Evolutionary conservation across 257 asterid genomes (phyloP).

Genomic region (Ocimum tenuiflorum): DNA sequence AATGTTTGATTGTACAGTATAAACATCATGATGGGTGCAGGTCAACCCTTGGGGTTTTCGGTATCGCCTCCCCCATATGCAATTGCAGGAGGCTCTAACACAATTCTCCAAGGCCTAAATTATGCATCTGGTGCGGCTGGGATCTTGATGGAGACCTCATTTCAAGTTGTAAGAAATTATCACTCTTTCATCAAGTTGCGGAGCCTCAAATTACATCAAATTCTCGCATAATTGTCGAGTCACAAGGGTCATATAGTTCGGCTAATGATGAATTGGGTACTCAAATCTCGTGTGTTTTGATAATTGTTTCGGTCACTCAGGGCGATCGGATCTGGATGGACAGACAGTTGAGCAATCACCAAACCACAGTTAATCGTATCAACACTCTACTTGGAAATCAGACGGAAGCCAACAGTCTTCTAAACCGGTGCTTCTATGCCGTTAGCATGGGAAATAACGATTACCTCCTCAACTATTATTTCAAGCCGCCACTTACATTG

Average conservation of each 20-base stretch:
- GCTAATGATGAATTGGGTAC: background rate
- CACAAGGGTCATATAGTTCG: no score
- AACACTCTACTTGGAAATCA: background rate
- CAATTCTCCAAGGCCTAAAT: conserved; percentile 40
- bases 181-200: conserved; percentile 4
- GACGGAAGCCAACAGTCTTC: background rate
- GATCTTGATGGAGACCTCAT: conserved; percentile 29
- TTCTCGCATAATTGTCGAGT: no score
- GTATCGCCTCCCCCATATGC: conserved; percentile 35
- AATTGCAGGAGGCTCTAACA: conserved; percentile 12
- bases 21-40: conserved; percentile 14
- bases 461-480: conserved; percentile 40
- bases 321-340: conserved; percentile 19
- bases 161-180: background rate
- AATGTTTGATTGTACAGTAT: no score
- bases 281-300: no score
- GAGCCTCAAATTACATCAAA: no score
- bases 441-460: conserved; percentile 49
- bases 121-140: conserved; percentile 66
- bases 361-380: conserved; percentile 9
- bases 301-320: background rate
- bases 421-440: conserved; percentile 34
- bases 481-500: conserved; percentile 7
- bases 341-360: conserved; percentile 31
- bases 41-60: conserved; percentile 32